These are phyloP conservation scores for Coelastrella sp. DNA, from an alignment of 139 green algal genomes.

Conservation along the genomic window DNA sequence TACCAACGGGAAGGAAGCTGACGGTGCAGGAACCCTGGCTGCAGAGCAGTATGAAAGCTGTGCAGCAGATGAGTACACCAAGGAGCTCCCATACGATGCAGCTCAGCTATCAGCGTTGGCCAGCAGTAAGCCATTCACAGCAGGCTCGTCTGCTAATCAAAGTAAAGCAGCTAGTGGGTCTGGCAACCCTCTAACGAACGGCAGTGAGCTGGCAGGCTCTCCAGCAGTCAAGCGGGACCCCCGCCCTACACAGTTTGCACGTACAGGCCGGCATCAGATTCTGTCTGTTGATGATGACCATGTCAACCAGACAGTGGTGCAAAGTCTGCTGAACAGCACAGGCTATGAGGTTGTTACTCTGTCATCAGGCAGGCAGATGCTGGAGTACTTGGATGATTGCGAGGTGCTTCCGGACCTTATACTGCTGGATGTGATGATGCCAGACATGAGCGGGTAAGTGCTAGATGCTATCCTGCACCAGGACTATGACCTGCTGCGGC, in stretches of 20 bases:
- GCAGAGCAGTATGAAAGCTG: neutral
- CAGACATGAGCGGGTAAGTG: slow-evolving; percentile 55
- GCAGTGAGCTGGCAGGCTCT: neutral
- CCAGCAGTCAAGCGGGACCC: neutral
- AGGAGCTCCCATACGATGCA: slow-evolving; percentile 58
- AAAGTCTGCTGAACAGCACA: slow-evolving; percentile 53
- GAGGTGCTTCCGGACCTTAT: slow-evolving; percentile 66
- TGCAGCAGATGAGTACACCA: neutral
- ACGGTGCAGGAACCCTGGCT: neutral
- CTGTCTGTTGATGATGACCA: slow-evolving; percentile 65
- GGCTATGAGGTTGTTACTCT: slow-evolving; percentile 55
- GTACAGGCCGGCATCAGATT: slow-evolving; percentile 47
- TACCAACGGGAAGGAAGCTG: neutral
- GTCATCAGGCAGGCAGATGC: slow-evolving; percentile 45
- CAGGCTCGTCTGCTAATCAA: neutral
- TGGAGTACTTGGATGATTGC: slow-evolving; percentile 45
- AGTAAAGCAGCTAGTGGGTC: too few relatives aligned
- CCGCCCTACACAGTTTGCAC: slow-evolving; percentile 36
- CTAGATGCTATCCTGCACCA: neutral
- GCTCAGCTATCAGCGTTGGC: slow-evolving; percentile 62
- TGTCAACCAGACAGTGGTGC: slow-evolving; percentile 65
- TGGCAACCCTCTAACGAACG: neutral
- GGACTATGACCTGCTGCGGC: neutral
- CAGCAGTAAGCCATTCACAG: slow-evolving; percentile 50
- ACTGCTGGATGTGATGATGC: slow-evolving; percentile 66